A percentile compares a stretch with the other conserved stretches of the same genome.
phyloP scores from a whole-genome alignment of 163 green algal genomes.

The Prototheca cutis region DNA sequence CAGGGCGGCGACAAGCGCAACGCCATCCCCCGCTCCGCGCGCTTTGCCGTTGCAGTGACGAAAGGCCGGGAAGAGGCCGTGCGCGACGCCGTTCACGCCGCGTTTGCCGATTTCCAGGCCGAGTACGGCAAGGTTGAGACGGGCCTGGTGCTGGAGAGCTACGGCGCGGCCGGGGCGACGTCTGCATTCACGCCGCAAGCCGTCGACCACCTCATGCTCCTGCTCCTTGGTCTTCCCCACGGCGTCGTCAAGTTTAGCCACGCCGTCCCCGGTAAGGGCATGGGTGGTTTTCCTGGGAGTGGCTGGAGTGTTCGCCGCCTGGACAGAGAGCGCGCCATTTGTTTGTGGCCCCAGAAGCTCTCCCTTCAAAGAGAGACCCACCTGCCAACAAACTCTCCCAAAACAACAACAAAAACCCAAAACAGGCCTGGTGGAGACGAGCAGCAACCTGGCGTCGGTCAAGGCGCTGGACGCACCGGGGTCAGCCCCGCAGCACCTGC shows the following conservation, averaged over 20 bases:
- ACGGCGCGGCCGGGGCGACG: background rate
- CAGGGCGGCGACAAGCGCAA: conserved; percentile 69
- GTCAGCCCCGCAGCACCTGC: conserved; percentile 13
- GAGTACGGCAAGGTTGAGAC: conserved; percentile 31
- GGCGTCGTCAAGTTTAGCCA: conserved; percentile 55
- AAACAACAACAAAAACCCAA: background rate
- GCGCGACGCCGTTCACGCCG: background rate
- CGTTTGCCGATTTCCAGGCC: background rate
- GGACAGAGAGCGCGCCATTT: background rate
- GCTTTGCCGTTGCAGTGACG: conserved; percentile 29
- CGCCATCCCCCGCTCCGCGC: conserved; percentile 52
- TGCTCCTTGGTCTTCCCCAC: conserved; percentile 52
- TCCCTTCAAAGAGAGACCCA: no score
- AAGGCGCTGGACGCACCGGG: conserved; percentile 2
- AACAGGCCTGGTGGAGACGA: conserved; percentile 69
- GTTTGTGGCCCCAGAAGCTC: no score
- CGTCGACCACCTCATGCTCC: conserved; percentile 30
- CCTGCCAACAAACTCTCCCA: background rate
- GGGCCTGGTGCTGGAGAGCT: conserved; percentile 3
- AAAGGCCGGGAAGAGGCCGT: background rate
- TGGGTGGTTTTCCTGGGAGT: background rate
- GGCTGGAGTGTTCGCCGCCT: background rate
- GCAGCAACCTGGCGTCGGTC: conserved; percentile 58
- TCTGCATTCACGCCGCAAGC: conserved; percentile 6
- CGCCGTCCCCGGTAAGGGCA: conserved; percentile 32